A percentile compares a stretch with the other conserved stretches of the same genome.
Evolutionary conservation across 306 rosid genomes (phyloP).

Genomic region (Cucurbita ficifolia): DNA sequence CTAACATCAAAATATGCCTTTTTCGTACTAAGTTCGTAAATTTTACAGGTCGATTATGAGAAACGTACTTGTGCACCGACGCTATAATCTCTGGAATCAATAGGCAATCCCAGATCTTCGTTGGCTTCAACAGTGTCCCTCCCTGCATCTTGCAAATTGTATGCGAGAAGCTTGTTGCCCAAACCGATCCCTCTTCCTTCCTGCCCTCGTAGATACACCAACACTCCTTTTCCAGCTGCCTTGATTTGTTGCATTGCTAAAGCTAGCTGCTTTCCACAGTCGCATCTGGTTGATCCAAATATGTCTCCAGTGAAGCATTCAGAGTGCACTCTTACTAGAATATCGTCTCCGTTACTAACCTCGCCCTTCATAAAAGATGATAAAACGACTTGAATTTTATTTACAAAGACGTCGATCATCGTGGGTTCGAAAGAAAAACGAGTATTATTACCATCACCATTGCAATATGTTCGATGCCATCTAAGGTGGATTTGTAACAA

Average conservation of each 20-base stretch:
- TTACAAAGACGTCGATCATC: background rate
- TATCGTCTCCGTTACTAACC: conserved; percentile 63
- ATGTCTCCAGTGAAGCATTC: conserved; percentile 94
- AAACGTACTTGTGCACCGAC: too few species aligned
- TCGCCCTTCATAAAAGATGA: conserved; percentile 46
- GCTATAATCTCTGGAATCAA: conserved; percentile 11
- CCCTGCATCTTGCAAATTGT: too few species aligned
- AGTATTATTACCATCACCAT: conserved; percentile 64
- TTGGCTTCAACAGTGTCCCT: conserved; percentile 40
- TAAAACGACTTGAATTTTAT: too few species aligned
- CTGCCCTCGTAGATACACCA: conserved; percentile 36
- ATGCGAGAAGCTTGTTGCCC: too few species aligned
- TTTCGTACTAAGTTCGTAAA: too few species aligned
- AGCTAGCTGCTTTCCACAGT: conserved; percentile 81
- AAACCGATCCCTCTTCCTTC: too few species aligned
- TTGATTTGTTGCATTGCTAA: conserved; percentile 90
- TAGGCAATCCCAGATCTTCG: conserved; percentile 84
- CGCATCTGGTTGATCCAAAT: conserved; percentile 92
- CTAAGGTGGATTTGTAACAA: conserved; percentile 64
- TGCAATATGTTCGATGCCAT: conserved; percentile 88
- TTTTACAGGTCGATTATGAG: background rate
- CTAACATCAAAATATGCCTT: too few species aligned
- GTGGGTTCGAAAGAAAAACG: too few species aligned
- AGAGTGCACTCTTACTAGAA: conserved; percentile 88
- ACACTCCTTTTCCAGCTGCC: conserved; percentile 73